Evolutionary conservation across 495 filamentous ascomycete species (phyloP), one percentile per base, ranked within the genome.

Genomic region (Usnea hakonensis): DNA sequence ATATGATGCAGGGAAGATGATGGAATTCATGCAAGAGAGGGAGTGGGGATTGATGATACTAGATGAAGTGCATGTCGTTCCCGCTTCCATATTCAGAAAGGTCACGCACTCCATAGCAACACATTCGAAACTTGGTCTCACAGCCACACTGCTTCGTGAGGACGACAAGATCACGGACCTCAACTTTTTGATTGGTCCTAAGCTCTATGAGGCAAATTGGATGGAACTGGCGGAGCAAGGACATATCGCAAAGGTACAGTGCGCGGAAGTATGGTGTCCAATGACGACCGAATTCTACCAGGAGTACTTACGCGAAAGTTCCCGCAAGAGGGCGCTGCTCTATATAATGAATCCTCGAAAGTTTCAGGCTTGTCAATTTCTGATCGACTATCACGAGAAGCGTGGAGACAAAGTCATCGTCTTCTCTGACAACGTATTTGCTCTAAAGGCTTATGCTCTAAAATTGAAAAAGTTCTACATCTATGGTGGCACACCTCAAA

Each of bases 1-100:
- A 19, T 85, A 97, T 69, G 94, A 99, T 70, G 87, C 91, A 40
- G 84, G 93, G 71, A 95, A 96, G 77, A 95, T 97, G 87, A 97
- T 97, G 94, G 88, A 96, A 59, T 97, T 96, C 74, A 81, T 99
- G 63, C 83, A 81, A 36, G 79, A 79, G n/a, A 85, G 93, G 59
- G 94, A 99, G 81, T 97, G 94, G 95, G 94, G 94, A 69, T 79
- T 99, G 50, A 91, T 99, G 87, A 90, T 99, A 64, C 82, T 97
- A 8, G 94, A 99, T 72, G 94, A 99, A 73, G 94, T 99, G 40
- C 94, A 99, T 80, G 95, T 99, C 68, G 94, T 96, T 30, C 94
- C 94, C 3, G 95, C 94, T 3, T 87, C 89, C 50, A 95, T 99
- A 75, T 99, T 99, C 75, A 81, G 95, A 67, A 89, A 90, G 67